These are phyloP conservation scores for Coemansia sp. DNA, from an alignment of 192 early-diverging fungal genomes.

Conservation along the genomic window DNA sequence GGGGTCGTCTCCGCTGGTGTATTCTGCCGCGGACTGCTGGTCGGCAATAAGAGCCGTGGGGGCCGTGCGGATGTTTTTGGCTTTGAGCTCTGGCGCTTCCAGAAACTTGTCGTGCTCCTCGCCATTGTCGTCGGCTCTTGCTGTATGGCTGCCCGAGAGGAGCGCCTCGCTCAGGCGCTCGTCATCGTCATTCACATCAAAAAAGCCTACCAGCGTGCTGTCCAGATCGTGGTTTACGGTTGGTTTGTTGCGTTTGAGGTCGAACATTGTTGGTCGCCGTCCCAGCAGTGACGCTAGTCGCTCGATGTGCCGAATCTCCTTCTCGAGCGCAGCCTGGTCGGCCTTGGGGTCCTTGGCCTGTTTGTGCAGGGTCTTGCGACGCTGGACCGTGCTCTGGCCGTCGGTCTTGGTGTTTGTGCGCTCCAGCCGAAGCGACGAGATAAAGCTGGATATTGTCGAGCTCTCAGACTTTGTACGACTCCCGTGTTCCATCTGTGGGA, in stretches of 20 bases:
- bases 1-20: constrained; percentile 30
- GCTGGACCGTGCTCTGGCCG: constrained; percentile 13
- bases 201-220: constrained; percentile 41
- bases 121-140: background rate
- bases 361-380: constrained; percentile 45
- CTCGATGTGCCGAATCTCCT: constrained; percentile 46
- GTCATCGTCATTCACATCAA: constrained; percentile 40
- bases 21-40: constrained; percentile 17
- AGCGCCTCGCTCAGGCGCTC: constrained; percentile 40
- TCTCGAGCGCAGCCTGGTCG: constrained; percentile 51
- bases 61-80: constrained; percentile 29
- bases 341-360: constrained; percentile 44
- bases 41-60: constrained; percentile 33
- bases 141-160: constrained; percentile 20
- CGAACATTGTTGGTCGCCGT: constrained; percentile 44
- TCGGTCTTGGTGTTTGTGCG: constrained; percentile 38
- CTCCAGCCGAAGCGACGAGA: constrained; percentile 42
- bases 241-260: constrained; percentile 23
- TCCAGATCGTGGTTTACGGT: constrained; percentile 50
- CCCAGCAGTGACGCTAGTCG: constrained; percentile 47
- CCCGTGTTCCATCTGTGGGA: constrained; percentile 3
- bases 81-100: constrained; percentile 37
- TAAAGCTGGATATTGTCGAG: constrained; percentile 29
- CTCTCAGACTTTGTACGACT: constrained; percentile 4
- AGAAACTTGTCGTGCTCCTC: background rate